phyloP scores from a whole-genome alignment of 169 alveolate genomes.

The Plasmodium adleri region DNA sequence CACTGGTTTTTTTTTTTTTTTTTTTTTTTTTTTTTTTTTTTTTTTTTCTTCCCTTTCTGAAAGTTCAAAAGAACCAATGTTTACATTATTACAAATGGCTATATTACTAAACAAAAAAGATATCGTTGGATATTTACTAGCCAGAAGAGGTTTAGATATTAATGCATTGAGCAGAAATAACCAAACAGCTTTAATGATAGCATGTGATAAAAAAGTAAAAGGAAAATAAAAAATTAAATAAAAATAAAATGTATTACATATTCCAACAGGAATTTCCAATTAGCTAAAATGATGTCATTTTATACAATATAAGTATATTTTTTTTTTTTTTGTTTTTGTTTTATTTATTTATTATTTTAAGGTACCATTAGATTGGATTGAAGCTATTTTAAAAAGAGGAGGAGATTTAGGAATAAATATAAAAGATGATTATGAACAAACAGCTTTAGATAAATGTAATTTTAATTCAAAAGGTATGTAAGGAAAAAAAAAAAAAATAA shows the following conservation, averaged over 20 bases:
- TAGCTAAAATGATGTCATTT: too few relatives aligned
- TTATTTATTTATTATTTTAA: slow-evolving; percentile 1
- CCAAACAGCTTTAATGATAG: slow-evolving; percentile 76
- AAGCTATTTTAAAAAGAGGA: slow-evolving; percentile 69
- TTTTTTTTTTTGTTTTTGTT: not conserved
- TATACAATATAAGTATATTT: too few relatives aligned
- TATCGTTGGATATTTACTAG: slow-evolving; percentile 67
- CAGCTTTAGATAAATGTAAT: slow-evolving; percentile 67
- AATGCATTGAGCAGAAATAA: slow-evolving; percentile 68
- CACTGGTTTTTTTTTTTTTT: slow-evolving; percentile 14
- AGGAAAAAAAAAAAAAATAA: not conserved
- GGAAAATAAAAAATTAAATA: not conserved
- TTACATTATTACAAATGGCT: slow-evolving; percentile 70
- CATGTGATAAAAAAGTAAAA: slow-evolving; percentile 61
- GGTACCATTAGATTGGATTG: slow-evolving; percentile 76
- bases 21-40: slow-evolving; percentile 1
- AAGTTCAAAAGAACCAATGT: slow-evolving; percentile 69
- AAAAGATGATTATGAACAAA: slow-evolving; percentile 63
- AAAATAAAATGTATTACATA: not conserved
- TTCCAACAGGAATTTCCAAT: too few relatives aligned
- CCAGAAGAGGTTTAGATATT: slow-evolving; percentile 72
- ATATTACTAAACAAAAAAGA: slow-evolving; percentile 51
- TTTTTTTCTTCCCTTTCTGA: not conserved
- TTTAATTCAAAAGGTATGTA: slow-evolving; percentile 56
- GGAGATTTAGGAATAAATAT: slow-evolving; percentile 73